Conservation (phyloP, 164 flowering plant species). For the Vitis vinifera region ASM3070453v1 NC_081810.1:23254501-23255000, state of each 20-base stretch:
- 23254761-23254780: constrained; percentile 33
- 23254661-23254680: constrained; percentile 28
- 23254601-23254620: constrained; percentile 48
- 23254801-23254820: constrained; percentile 44
- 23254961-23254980: constrained; percentile 47
- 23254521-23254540: not conserved
- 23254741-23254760: constrained; percentile 31
- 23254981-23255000: constrained; percentile 61
- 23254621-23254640: constrained; percentile 19
- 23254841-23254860: not conserved
- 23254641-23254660: constrained; percentile 32
- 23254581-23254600: constrained; percentile 35
- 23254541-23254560: constrained; percentile 5
- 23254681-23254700: constrained; percentile 39
- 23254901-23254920: constrained; percentile 25
- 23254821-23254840: constrained; percentile 22
- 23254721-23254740: constrained; percentile 32
- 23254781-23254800: constrained; percentile 29
- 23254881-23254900: not conserved
- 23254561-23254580: constrained; percentile 42
- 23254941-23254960: constrained; percentile 40
- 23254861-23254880: not conserved
- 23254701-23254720: constrained; percentile 53
- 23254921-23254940: constrained; percentile 26
- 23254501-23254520: not conserved